Evolutionary conservation across 2,329 filamentous ascomycete species (phyloP), one percentile per base, ranked within the genome.

Genomic region (Trichophyton equinum): DNA sequence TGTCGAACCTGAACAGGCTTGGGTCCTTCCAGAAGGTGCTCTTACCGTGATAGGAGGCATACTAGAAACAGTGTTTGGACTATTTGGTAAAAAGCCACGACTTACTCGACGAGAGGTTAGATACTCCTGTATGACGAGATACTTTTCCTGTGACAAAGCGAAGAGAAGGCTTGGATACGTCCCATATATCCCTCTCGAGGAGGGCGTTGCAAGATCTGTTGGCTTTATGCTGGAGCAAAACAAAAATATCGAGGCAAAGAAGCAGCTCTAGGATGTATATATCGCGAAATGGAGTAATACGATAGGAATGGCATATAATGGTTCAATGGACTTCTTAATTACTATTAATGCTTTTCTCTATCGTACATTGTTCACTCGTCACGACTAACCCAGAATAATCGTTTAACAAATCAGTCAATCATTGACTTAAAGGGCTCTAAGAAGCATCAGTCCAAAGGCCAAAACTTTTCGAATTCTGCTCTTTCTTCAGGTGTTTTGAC

Each of bases 101-200:
- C 65, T 79, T 63, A 77, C 75, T 8, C 69, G 73, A 51, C 72
- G 75, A 61, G 72, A 70, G 20, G 74, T 79, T 62, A 73, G 75
- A 42, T 79, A 77, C 66, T 77, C 76, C 57, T 77, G 74, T 65
- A 78, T 79, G 73, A 74, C 76, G 47, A 74, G 77, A 42, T 79
- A 75, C 66, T 79, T 74, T 63, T 77, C 73, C 33, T 75, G 75
- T 60, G 72, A 76, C 20, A 79, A 79, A 66, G 75, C 78, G 25
- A 78, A 76, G 70, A 65, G 64, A 57, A 70, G 76, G 57, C 68
- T 79, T 9, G 76, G 74, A 15, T 80, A 79, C 65, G 60, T 61
- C 46, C 76, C 78, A n/a, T 66, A 76, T 53, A 72, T 79, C 6
- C 67, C 70, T 1, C 68, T 79, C 46, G 73, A 78, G 60, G 77